Evolutionary conservation across 202 grass and related monocot species (phyloP), one percentile per base, ranked within the genome.

Genomic region (Setaria italica): DNA sequence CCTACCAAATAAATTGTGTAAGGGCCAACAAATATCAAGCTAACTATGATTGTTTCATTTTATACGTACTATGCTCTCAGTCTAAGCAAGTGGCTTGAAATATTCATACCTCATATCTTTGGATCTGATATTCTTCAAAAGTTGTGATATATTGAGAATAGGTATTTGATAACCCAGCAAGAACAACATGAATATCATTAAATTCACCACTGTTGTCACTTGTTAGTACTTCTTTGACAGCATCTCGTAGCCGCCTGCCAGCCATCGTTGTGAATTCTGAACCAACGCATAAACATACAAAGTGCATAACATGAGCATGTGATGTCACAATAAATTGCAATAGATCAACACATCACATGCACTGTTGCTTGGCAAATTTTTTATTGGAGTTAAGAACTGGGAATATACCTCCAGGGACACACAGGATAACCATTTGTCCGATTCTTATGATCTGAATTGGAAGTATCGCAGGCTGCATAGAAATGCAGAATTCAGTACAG

Each of bases 181-280:
- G 91, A 83, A 94, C 93, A 74, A 99, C 84, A 87, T 99, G 93
- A 74, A 94, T 80, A 81, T 90, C 78, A 87, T 80, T 34, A 85
- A 96, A 99, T 75, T 94, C 79, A 51, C 85, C 85, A 71, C 90
- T 85, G 64, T 78, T 87, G 49, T 85, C 76, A 70, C 62, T 86
- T 77, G 80, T 88, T 67, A 99, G 82, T 75, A 91, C 88, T 86
- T 65, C 80, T 85, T 92, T 91, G 3, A 99, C 93, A 87, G 96
- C 93, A 89, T 92, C 88, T 12, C 91, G 86, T 43, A 99, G 90
- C 50, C 90, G 79, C 80, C 96, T 95, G 84, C 96, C 93, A 54
- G 96, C 88, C 96, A 99, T 99, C 53, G 96, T 99, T 45, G 96
- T 96, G 79, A 99, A 99, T 82, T 99, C 96, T 99, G 89, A 56